Evolutionary conservation across 2,329 filamentous ascomycete species (phyloP), one percentile per base, ranked within the genome.

Genomic region (Ustilaginoidea virens): DNA sequence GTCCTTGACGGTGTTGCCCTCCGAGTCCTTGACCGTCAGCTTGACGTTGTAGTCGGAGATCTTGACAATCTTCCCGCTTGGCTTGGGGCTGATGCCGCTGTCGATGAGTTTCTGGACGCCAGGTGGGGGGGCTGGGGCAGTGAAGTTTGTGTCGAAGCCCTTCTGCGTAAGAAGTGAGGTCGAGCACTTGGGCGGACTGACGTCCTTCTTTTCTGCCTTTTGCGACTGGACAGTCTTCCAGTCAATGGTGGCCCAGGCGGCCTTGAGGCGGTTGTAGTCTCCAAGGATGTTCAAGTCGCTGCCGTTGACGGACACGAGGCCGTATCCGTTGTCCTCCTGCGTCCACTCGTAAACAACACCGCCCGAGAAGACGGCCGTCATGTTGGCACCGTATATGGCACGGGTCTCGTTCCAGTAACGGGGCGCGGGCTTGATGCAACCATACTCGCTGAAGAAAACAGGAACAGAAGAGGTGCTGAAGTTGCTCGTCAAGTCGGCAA

Each of bases 301-400:
- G 33, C 50, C 53, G 41, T 67, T 66, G 42, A 81, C 54, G 38
- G 66, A 45, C 36, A 81, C 74, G 6, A 86, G 63, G 29, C 73
- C 73, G 35, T 62, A 77, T 47, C 71, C 57, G 48, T 77, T 75
- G 23, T 57, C 53, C 48, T 86, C 81, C 52, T 85, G 66, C 1
- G 72, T 74, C 52, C 70, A 87, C 53, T 90, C 79, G 59, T 87
- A 90, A 25, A 87, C 78, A 25, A 90, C 63, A 38, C 80, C 80
- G 37, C 81, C 81, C 31, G 73, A 76, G 45, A 87, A 73, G 32
- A 71, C 60, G 12, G 60, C 49, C 9, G 55, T 74, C 77, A 87
- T 85, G 38, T 81, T 43, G 22, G 61, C 44, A 32, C 78, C 66
- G 52, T 87, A 87, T 39, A 90, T 72, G 36, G 74, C 61, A 31